phyloP scores from a whole-genome alignment of 2,329 filamentous ascomycete genomes.

The Colletotrichum sp. region DNA sequence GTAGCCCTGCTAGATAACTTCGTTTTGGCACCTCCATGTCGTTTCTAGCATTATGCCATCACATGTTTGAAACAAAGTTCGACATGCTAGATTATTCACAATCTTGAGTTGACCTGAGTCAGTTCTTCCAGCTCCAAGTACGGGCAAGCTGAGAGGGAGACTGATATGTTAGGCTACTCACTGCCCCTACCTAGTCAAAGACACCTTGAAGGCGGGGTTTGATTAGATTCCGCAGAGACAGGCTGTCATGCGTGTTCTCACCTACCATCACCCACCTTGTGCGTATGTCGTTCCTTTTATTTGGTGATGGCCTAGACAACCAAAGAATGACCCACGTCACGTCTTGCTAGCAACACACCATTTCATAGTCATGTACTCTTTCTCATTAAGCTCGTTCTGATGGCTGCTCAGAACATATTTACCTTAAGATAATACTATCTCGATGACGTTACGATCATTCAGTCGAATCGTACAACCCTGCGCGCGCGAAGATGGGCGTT shows the following conservation, averaged over 20 bases:
- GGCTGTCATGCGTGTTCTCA: neutral
- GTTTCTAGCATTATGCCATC: neutral
- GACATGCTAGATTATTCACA: neutral
- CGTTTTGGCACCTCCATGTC: neutral
- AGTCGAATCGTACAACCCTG: neutral
- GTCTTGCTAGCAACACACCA: neutral
- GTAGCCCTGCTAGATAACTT: neutral
- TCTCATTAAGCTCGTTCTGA: neutral
- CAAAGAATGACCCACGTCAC: neutral
- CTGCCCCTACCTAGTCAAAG: neutral
- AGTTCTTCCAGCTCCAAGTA: neutral
- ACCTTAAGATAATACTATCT: neutral
- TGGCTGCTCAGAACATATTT: neutral
- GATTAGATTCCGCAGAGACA: neutral
- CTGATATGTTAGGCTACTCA: neutral
- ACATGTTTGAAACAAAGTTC: neutral
- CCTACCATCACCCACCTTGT: neutral
- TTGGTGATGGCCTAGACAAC: neutral
- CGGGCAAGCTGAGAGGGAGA: neutral
- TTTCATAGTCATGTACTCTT: neutral
- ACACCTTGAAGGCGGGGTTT: fast-evolving
- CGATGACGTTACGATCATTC: neutral
- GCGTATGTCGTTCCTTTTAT: neutral
- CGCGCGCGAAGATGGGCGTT: neutral
- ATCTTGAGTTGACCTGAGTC: neutral